Base-by-base conservation (phyloP, 2,329 filamentous ascomycete genomes). In the Ramularia collo-cygni region DNA sequence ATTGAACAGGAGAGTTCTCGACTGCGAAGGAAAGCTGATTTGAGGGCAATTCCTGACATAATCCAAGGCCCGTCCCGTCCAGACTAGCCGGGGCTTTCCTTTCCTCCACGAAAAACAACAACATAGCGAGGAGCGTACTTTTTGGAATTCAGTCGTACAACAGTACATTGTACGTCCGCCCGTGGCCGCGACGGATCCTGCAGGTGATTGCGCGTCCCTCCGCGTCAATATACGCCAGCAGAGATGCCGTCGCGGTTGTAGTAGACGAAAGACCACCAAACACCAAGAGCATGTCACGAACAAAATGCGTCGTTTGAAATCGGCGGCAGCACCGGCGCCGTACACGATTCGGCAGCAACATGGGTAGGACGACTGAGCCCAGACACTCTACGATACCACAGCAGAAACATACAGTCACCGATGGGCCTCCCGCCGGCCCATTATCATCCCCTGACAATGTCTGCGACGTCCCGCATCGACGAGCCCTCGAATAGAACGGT, bases 361-460 rank as follows among this genome's bases (percentile, higher is more conserved):
- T 31, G 19, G 38, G 17, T 35, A 15, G 21, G 21, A 35, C 38
- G 38, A 40, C 31, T 4, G 15, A 33, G 37, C 37, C 29, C 19
- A 39, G 37, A 39, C 28, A 39, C 28, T 66, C 37, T 32, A 33
- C 37, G 8, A 31, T 38, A 24, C 37, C 18, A 26, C 28, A 38
- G 18, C 28, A 3, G 37, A 10, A 38, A 33, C 28, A 38, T 28
- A 38, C 28, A 38, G 37, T 38, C 28, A 38, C 37, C 37, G 37
- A 38, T 38, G 17, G 37, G 37, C 28, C 19, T 38, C 10, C 28
- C 28, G 37, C 28, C 37, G n/a, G 17, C 18, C 37, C 18, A 24
- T 38, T 28, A 38, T 26, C 37, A 32, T 4, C 37, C 37, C 37
- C 28, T 26, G 28, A 38, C 37, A 38, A 38, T 12, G 37, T 26